Percentiles rank a stretch among this genome's conserved stretches.
phyloP scores from a whole-genome alignment of 1,139 yeast species.

The Diutina rugosa region DNA sequence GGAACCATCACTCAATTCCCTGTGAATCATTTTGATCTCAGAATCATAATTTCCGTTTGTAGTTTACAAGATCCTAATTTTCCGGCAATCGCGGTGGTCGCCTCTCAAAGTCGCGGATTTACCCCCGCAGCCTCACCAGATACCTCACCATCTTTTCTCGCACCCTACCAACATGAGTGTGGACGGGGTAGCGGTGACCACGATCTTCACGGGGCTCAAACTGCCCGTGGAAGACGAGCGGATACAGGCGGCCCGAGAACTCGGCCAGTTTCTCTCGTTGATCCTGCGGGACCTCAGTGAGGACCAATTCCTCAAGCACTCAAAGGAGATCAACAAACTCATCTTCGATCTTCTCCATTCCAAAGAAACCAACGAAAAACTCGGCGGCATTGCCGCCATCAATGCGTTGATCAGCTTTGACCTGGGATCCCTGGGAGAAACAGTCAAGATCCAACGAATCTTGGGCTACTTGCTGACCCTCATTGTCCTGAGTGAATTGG shows the following conservation, averaged over 20 bases:
- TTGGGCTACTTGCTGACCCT: slow-evolving; percentile 78
- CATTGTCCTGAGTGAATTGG: slow-evolving; percentile 70
- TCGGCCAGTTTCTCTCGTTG: slow-evolving; percentile 53
- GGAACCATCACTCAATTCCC: too few relatives aligned
- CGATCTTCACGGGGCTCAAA: slow-evolving; percentile 40
- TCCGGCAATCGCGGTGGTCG: neutral
- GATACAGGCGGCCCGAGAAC: slow-evolving; percentile 47
- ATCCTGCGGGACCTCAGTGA: slow-evolving; percentile 64
- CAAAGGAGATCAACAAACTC: slow-evolving; percentile 76
- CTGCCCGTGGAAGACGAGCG: slow-evolving; percentile 41
- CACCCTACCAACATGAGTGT: slow-evolving; percentile 6
- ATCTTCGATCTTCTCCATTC: slow-evolving; percentile 79
- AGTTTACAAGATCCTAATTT: neutral
- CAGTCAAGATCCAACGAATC: slow-evolving; percentile 78
- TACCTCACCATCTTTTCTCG: neutral
- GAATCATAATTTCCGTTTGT: neutral
- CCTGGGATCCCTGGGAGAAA: slow-evolving; percentile 51
- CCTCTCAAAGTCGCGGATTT: neutral
- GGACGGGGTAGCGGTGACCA: slow-evolving; percentile 39
- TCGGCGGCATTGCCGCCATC: slow-evolving; percentile 88
- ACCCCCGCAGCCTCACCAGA: neutral
- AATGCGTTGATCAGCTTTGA: slow-evolving; percentile 78
- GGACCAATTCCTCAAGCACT: slow-evolving; percentile 70
- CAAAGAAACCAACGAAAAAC: slow-evolving; percentile 54
- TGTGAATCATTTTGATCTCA: too few relatives aligned